These are phyloP conservation scores for Mycena epipterygia DNA, from an alignment of 768 basidiomycete species.

Conservation along the genomic window DNA sequence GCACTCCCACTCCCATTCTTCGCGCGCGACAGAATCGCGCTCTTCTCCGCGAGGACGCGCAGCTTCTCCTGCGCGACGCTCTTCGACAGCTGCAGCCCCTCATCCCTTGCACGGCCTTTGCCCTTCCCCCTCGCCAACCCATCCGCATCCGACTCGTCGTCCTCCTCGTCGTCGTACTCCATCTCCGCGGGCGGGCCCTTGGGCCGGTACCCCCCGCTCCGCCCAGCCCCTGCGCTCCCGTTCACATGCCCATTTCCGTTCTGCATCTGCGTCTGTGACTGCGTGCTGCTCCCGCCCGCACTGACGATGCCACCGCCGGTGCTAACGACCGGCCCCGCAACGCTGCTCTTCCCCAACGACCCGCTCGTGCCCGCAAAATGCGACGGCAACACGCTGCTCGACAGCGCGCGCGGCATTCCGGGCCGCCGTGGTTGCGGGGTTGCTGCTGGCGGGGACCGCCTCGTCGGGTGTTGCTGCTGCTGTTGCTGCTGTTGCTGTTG, in stretches of 20 bases:
- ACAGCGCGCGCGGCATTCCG: conserved; percentile 27
- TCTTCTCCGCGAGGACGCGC: conserved; percentile 66
- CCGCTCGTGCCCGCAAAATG: conserved; percentile 29
- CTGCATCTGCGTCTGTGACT: conserved; percentile 17
- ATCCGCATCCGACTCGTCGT: conserved; percentile 33
- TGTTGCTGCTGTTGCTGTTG: neutral
- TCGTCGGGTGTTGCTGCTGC: neutral
- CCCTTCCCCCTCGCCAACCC: conserved; percentile 19
- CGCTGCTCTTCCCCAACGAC: conserved; percentile 34
- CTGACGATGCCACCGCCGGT: neutral
- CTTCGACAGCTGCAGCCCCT: conserved; percentile 67
- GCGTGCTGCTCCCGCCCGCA: conserved; percentile 20
- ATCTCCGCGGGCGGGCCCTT: conserved; percentile 74
- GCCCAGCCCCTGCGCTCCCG: conserved; percentile 42
- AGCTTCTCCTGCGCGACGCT: conserved; percentile 80
- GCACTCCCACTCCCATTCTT: conserved; percentile 9
- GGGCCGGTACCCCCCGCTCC: conserved; percentile 67
- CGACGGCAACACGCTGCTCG: conserved; percentile 32
- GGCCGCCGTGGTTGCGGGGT: conserved; percentile 32
- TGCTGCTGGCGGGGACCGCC: neutral
- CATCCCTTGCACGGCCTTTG: conserved; percentile 33
- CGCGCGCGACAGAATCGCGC: conserved; percentile 45
- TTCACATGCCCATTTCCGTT: no score
- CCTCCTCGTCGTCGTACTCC: conserved; percentile 61
- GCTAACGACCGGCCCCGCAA: conserved; percentile 27